Evolutionary conservation across 768 basidiomycete genomes (phyloP), one percentile per base, ranked within the genome.

Genomic region (Epithele typhae): DNA sequence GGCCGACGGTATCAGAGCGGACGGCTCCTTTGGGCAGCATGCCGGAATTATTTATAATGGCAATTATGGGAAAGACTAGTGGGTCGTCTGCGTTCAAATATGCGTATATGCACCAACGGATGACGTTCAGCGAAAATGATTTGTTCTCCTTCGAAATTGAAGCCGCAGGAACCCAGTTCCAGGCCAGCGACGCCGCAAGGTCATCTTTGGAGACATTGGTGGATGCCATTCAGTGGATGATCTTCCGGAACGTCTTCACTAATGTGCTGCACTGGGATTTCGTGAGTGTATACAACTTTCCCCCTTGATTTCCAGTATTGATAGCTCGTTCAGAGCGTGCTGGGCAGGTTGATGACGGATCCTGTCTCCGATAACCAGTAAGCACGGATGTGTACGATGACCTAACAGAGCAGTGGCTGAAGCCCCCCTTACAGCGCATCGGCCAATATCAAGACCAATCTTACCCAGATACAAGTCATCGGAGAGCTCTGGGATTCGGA

Each of bases 11-110:
- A 81, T 85, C 23, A 59, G 66, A 30, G 56, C 61, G 1, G 70
- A 72, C 49, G 68, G 68, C 4, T 61, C 58, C 23, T 69, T 68
- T 27, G 57, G 59, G 5, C 65, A 84, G 59, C 82, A 84, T 60
- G 60, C 58, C 17, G 82, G 82, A 9, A 70, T 84, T n/a, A 61
- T 83, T 4, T 86, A 84, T 57, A 83, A 80, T 38, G 82, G 82
- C 24, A 84, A 84, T 56, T 84, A 85, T 54, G 83, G 74, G 8
- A 70, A 69, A 38, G 70, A 70, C 52, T 71, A 64, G 68, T 70
- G 45, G 46, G 67, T 60, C 15, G 0, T 3, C 5, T 17, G 9
- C 19, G 1, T n/a, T n/a, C n/a, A 18, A 5, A 3, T 36, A 5
- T n/a, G 27, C 21, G 37, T 14, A 10, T 15, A 8, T 7, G 27